These are phyloP conservation scores for Albifimbria verrucaria DNA, from an alignment of 2,329 filamentous ascomycete species.

Conservation along the genomic window DNA sequence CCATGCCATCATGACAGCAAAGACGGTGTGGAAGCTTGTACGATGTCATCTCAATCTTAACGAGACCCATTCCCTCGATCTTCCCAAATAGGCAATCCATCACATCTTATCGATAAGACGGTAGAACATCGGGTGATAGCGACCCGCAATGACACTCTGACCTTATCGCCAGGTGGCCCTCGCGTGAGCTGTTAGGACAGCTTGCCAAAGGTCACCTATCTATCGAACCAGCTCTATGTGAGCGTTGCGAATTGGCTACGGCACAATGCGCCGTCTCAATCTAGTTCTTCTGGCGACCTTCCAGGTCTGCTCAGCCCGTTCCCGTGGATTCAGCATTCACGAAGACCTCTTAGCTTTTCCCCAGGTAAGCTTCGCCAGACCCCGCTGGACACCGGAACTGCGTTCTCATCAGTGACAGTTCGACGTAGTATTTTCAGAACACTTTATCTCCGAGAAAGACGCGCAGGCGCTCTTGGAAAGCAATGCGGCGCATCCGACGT, in stretches of 20 bases:
- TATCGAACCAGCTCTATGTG: slow-evolving; percentile 22
- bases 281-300: slow-evolving; percentile 40
- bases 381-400: not conserved
- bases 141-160: slow-evolving; percentile 7
- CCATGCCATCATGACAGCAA: no score
- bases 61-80: no score
- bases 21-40: no score
- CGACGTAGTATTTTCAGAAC: slow-evolving; percentile 72
- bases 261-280: slow-evolving; percentile 49
- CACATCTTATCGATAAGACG: not conserved
- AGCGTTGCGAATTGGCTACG: slow-evolving; percentile 16
- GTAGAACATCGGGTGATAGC: not conserved
- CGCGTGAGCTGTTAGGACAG: slow-evolving; percentile 3
- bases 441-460: slow-evolving; percentile 68
- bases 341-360: slow-evolving; percentile 86
- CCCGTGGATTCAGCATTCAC: slow-evolving; percentile 73
- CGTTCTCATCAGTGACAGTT: slow-evolving; percentile 51
- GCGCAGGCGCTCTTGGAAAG: slow-evolving; percentile 59
- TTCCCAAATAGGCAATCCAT: no score
- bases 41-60: no score
- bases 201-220: slow-evolving; percentile 7
- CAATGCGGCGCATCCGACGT: slow-evolving; percentile 29
- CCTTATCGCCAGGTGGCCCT: not conserved
- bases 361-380: slow-evolving; percentile 55
- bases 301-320: slow-evolving; percentile 45